Evolutionary conservation across 2,329 filamentous ascomycete genomes (phyloP).

Genomic region (Xylariales sp.): DNA sequence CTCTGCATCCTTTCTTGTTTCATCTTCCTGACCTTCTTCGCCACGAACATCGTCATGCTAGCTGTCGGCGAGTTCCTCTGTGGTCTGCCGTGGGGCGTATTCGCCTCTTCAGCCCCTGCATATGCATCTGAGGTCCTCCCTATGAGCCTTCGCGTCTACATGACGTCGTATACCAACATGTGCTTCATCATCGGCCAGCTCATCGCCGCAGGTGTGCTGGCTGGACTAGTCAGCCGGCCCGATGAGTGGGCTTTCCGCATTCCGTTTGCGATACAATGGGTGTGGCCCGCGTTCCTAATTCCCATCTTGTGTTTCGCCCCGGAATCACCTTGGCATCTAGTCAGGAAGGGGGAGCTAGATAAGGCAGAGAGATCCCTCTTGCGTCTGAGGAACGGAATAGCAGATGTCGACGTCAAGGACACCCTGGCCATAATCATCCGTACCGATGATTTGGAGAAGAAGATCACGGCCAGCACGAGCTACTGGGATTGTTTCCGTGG

Average conservation of each 20-base stretch:
- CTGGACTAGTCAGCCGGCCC: conserved; percentile 21
- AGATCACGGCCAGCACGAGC: conserved; percentile 10
- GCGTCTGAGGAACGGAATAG: conserved; percentile 19
- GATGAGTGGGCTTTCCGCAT: conserved; percentile 31
- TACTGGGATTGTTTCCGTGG: conserved; percentile 35
- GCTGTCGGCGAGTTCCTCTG: conserved; percentile 30
- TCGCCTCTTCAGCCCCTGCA: conserved; percentile 20
- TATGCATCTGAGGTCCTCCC: conserved; percentile 27
- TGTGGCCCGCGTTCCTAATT: conserved; percentile 31
- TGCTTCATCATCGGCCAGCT: conserved; percentile 37
- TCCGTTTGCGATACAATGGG: conserved; percentile 36
- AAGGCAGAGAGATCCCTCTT: conserved; percentile 25
- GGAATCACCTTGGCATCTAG: conserved; percentile 36
- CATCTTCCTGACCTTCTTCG: conserved; percentile 35
- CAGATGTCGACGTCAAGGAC: conserved; percentile 1
- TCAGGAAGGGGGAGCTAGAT: conserved; percentile 25
- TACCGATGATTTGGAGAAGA: conserved; percentile 33
- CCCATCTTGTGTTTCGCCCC: conserved; percentile 29
- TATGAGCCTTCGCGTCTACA: conserved; percentile 20
- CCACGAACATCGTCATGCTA: conserved; percentile 23
- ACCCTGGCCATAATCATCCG: conserved; percentile 28
- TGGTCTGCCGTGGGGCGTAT: conserved; percentile 29
- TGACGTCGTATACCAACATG: conserved; percentile 24
- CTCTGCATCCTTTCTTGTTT: conserved; percentile 28
- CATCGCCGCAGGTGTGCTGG: conserved; percentile 29